Evolutionary conservation across 2,329 filamentous ascomycete species (phyloP).

Genomic region (Fusarium sororula): DNA sequence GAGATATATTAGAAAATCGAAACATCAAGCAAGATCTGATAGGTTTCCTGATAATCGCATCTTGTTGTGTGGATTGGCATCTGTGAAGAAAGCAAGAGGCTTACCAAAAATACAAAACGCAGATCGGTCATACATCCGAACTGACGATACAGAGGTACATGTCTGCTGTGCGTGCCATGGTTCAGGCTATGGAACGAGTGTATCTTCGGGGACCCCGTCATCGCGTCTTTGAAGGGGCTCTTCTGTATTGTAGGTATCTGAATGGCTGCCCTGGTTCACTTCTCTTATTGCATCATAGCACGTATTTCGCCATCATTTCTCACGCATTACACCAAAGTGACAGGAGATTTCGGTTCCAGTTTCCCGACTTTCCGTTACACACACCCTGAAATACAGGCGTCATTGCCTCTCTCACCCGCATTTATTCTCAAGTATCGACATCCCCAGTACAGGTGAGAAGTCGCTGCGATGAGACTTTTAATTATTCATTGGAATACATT

Average conservation of each 20-base stretch:
- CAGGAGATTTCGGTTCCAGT: background rate
- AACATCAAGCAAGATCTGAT: background rate
- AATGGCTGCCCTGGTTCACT: fast-evolving
- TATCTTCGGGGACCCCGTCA: background rate
- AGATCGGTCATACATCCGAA: background rate
- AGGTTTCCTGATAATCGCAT: background rate
- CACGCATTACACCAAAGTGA: background rate
- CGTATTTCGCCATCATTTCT: background rate
- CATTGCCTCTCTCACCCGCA: background rate
- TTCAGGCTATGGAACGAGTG: background rate
- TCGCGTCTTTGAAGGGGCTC: background rate
- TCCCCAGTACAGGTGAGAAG: background rate
- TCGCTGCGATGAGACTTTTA: fast-evolving
- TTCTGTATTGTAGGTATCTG: background rate
- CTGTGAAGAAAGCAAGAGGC: background rate
- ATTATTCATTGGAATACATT: too few species aligned
- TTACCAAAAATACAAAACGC: background rate
- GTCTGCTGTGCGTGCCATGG: background rate
- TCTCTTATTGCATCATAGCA: background rate
- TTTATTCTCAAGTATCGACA: background rate
- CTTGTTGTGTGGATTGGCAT: background rate
- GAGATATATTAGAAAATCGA: background rate
- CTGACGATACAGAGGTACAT: background rate
- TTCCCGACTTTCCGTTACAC: background rate
- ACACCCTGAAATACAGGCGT: background rate